phyloP scores from a whole-genome alignment of 2,329 filamentous ascomycete genomes.

The Cladophialophora yegresii region DNA sequence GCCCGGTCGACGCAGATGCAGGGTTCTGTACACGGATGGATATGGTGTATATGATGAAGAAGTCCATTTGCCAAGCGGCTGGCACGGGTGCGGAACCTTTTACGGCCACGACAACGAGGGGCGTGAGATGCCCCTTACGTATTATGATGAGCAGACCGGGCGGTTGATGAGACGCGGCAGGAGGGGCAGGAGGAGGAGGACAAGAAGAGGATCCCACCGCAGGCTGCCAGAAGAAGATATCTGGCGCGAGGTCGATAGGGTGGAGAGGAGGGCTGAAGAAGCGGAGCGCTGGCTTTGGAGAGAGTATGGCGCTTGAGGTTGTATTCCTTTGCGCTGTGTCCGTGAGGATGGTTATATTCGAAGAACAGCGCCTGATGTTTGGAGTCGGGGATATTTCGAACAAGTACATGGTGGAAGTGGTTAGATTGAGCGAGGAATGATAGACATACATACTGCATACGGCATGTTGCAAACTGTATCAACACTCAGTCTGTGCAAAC shows the following conservation, averaged over 20 bases:
- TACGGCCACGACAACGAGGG: background rate
- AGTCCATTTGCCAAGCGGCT: background rate
- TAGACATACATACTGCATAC: no score
- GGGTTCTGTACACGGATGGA: background rate
- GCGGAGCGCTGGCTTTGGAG: conserved; percentile 14
- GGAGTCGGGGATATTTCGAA: no score
- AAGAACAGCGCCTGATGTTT: no score
- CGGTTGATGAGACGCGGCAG: background rate
- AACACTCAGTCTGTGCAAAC: no score
- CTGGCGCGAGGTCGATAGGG: conserved; percentile 7
- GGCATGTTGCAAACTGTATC: no score
- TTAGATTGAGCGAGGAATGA: no score
- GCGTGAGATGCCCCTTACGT: background rate
- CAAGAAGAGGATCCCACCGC: background rate
- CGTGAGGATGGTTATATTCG: background rate
- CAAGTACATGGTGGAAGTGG: no score
- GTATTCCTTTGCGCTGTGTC: background rate
- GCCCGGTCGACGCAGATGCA: background rate
- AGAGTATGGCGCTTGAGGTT: conserved; percentile 11
- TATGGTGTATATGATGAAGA: background rate
- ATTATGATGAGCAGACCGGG: background rate
- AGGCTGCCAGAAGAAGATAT: background rate
- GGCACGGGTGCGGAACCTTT: background rate
- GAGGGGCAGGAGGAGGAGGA: background rate
- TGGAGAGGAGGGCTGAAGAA: conserved; percentile 8